Evolutionary conservation across 192 early-diverging fungal genomes (phyloP), one percentile per base, ranked within the genome.

Genomic region (Backusella psychrophila): DNA sequence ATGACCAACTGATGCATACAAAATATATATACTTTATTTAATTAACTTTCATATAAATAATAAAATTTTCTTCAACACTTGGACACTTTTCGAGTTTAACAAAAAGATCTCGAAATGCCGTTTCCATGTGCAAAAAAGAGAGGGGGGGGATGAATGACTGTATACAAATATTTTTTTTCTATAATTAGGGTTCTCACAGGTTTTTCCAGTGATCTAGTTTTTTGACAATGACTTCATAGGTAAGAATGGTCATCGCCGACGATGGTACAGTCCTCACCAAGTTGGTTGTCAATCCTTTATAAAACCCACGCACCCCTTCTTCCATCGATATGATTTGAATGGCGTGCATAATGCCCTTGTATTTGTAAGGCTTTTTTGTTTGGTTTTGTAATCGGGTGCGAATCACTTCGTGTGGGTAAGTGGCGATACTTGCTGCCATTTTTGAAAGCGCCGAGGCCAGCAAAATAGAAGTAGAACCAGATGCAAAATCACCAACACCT

Each of bases 321-420:
- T 97, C 94, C 6, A 65, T 23, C 35, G 87, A 82, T 33, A 98
- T 94, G 31, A 93, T 79, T 65, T 83, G 80, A 53, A 89, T 86
- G 9, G 94, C 90, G 66, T 98, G 95, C 4, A 92, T 34, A 34
- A 98, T 89, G 21, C 96, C 96, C 1, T 83, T 81, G 82, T 98
- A 98, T 76, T 93, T 93, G 84, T 80, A 88, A 69, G 92, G 91
- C 52, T 86, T 79, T n/a, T 73, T 82, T 4, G 87, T 80, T 82
- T 97, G 96, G 65, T 95, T 97, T 79, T 98, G 97, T 75, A 98
- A 87, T 59, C 97, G 88, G 4, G 97, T 99, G 67, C 97, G 89
- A 66, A 99, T 91, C 59, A 95, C 94, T 85, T 99, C 97, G 77
- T 99, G 97, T 23, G 97, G 97, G 79, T 99, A 99, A 33, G 97